Evolutionary conservation across 805 yeast species (phyloP).

Genomic region (Candida ortonii): DNA sequence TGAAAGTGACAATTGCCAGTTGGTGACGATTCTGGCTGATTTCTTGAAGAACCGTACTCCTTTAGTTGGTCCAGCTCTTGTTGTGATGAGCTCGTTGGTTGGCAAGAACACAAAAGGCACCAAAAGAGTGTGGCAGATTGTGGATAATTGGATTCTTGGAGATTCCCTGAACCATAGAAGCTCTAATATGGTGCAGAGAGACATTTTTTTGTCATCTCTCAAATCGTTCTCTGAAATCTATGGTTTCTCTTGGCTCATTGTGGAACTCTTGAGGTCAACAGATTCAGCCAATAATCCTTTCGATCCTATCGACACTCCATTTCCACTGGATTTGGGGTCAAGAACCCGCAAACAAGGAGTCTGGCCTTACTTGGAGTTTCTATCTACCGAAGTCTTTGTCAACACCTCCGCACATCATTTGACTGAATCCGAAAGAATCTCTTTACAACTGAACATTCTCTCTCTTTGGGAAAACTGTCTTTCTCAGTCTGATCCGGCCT

Average conservation of each 20-base stretch:
- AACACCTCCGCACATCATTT: slow-evolving; percentile 43
- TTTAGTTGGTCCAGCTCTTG: slow-evolving; percentile 49
- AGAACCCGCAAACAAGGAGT: slow-evolving; percentile 63
- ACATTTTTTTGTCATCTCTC: slow-evolving; percentile 45
- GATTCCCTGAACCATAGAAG: slow-evolving; percentile 15
- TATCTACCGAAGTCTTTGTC: slow-evolving; percentile 63
- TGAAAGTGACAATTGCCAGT: slow-evolving; percentile 33
- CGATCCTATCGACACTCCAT: slow-evolving; percentile 43
- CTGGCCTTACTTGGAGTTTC: slow-evolving; percentile 76
- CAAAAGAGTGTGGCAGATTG: slow-evolving; percentile 57
- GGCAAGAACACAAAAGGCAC: slow-evolving; percentile 42
- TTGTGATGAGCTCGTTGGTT: slow-evolving; percentile 56
- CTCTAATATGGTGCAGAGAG: slow-evolving; percentile 31
- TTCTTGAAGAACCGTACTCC: slow-evolving; percentile 29
- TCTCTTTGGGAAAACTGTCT: slow-evolving; percentile 48
- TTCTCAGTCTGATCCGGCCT: slow-evolving; percentile 48
- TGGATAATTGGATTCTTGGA: slow-evolving; percentile 69
- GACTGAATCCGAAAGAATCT: slow-evolving; percentile 34
- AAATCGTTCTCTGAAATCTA: slow-evolving; percentile 51
- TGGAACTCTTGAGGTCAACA: slow-evolving; percentile 32
- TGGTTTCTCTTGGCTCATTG: slow-evolving; percentile 61
- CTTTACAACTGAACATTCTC: slow-evolving; percentile 55
- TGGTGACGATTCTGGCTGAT: slow-evolving; percentile 26
- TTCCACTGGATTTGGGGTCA: slow-evolving; percentile 63
- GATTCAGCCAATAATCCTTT: slow-evolving; percentile 31